Conservation (phyloP, 306 rosid genomes). For the Citrullus colocynthis region DNA sequence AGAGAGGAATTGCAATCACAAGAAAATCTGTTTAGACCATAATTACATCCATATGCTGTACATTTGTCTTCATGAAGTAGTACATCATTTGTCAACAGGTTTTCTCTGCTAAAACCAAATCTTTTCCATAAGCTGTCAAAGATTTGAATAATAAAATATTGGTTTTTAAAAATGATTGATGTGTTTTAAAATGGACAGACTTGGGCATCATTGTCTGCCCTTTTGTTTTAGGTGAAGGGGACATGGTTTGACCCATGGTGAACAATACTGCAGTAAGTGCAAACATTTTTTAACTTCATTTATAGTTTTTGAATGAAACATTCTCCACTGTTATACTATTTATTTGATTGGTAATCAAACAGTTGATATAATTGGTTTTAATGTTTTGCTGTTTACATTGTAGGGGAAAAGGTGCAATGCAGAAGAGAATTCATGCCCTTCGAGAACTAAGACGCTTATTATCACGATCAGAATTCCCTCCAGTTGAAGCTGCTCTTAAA, state of each 20-base stretch:
- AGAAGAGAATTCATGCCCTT: slow-evolving; percentile 66
- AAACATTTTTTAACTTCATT: neutral
- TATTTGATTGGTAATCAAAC: neutral
- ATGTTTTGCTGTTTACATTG: slow-evolving; percentile 6
- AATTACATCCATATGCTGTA: neutral
- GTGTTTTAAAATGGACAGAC: neutral
- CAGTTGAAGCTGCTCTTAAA: slow-evolving; percentile 63
- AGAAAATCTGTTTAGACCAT: neutral
- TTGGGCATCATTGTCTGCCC: neutral
- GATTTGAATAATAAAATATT: neutral
- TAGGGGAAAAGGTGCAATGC: slow-evolving; percentile 86
- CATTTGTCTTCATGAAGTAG: neutral
- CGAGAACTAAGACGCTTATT: slow-evolving; percentile 71
- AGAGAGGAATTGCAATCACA: neutral
- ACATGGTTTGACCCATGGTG: neutral
- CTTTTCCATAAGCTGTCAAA: neutral
- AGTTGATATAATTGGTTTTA: neutral
- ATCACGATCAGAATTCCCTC: slow-evolving; percentile 86
- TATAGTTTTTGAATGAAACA: neutral
- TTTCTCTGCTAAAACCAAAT: neutral
- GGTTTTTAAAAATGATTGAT: neutral
- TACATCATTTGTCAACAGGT: neutral
- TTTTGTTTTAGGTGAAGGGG: neutral
- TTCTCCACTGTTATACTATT: neutral
- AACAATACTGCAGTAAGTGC: neutral